Base-by-base conservation (phyloP, 495 filamentous ascomycete species). In the Aspergillus cavernicola region DNA sequence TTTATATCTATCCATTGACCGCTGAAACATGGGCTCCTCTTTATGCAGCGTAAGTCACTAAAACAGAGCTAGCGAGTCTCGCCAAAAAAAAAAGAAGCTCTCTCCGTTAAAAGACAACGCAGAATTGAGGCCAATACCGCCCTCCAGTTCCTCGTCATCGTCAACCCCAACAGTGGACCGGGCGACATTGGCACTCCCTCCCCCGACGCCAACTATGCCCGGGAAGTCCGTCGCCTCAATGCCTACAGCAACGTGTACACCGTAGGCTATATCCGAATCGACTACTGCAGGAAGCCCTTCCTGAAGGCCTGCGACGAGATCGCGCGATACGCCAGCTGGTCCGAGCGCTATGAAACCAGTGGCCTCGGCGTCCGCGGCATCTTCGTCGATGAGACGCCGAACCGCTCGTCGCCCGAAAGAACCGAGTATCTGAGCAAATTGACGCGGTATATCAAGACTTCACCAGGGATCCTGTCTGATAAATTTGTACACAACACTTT, bases 101-200 rank as follows among this genome's bases (percentile, higher is more conserved):
- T 29, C n/a, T n/a, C n/a, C n/a, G n/a, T n/a, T n/a, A n/a, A n/a
- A 47, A 24, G 16, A 9, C 36, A 26, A 28, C 18, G 13, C 31
- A 60, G 57, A 5, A 60, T 60, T 13, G 23, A 42, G 19, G 11
- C 28, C 8, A 44, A 60, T 43, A 52, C 57, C 16, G 6, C 46
- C 18, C 32, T 56, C 6, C 16, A 49, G 20, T 60, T 60, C 28
- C 48, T 60, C n/a, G 53, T 60, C 29, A 56, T 60, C 31, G 44
- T 60, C 28, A 60, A 60, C 44, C 57, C 57, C 31, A 60, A 60
- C 44, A 60, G 57, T 32, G 57, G 57, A 9, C 57, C 57, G 0
- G 57, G 57, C 0, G 53, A 48, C 4, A 9, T 16, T 4, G 4
- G 4, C 9, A 51, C 49, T 8, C 50, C 42, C 5, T n/a, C n/a